A percentile compares a stretch with the other conserved stretches of the same genome.
These are phyloP conservation scores for Nakazawaea pomicola DNA, from an alignment of 805 yeast species.

Conservation along the genomic window DNA sequence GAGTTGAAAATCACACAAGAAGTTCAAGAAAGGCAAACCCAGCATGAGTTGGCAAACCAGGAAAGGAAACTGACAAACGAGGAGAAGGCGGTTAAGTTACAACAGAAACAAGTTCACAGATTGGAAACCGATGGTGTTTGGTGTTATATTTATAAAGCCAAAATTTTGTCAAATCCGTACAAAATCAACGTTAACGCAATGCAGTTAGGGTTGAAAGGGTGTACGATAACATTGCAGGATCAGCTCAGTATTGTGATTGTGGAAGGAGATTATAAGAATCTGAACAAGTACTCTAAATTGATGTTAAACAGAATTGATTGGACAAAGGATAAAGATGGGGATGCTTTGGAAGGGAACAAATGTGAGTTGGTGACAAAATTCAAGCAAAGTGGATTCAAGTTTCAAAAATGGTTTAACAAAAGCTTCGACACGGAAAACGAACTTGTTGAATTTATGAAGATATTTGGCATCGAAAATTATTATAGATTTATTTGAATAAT, in stretches of 20 bases:
- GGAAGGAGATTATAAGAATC: constrained; percentile 66
- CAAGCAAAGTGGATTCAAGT: constrained; percentile 43
- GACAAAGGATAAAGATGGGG: constrained; percentile 46
- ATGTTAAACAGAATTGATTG: constrained; percentile 62
- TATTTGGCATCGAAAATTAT: constrained; percentile 53
- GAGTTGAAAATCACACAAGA: constrained; percentile 69
- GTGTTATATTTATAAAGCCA: constrained; percentile 56
- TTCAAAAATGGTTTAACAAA: constrained; percentile 67
- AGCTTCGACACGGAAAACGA: constrained; percentile 46
- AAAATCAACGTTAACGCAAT: constrained; percentile 79
- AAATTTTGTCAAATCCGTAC: constrained; percentile 51
- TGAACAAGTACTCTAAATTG: constrained; percentile 59
- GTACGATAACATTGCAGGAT: constrained; percentile 39
- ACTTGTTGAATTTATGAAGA: constrained; percentile 40
- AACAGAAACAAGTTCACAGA: constrained; percentile 42
- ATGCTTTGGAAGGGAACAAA: constrained; percentile 26
- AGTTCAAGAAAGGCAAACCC: constrained; percentile 51
- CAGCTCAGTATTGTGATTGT: constrained; percentile 56
- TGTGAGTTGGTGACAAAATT: constrained; percentile 71
- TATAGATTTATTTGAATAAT: constrained; percentile 36
- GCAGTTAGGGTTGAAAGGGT: constrained; percentile 64
- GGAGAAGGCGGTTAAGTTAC: constrained; percentile 45
- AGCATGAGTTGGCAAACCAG: constrained; percentile 59
- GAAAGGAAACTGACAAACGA: constrained; percentile 59
- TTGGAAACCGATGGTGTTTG: constrained; percentile 42